Conservation (phyloP, 768 basidiomycete genomes). For the Tylopilus plumbeoviolaceoides region DNA sequence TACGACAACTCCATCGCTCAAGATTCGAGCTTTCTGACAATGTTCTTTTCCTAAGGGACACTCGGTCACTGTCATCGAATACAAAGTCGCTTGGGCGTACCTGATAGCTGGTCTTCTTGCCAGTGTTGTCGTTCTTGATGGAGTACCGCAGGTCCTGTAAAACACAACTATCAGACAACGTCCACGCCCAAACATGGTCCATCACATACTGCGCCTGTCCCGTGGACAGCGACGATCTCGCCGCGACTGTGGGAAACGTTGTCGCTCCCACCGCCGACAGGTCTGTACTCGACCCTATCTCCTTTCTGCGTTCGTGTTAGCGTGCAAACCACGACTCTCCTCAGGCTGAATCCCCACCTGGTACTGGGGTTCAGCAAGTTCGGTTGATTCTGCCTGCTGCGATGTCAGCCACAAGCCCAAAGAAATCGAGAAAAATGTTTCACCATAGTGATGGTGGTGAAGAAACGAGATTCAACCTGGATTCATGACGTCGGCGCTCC, state of each 20-base stretch:
- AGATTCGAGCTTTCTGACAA: slow-evolving; percentile 27
- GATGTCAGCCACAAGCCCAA: background rate
- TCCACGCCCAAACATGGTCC: no score
- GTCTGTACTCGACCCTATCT: slow-evolving; percentile 43
- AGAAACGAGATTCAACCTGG: no score
- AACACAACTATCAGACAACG: background rate
- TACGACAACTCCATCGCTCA: background rate
- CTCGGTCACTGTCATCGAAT: background rate
- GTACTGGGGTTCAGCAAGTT: slow-evolving; percentile 13
- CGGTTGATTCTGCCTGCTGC: slow-evolving; percentile 14
- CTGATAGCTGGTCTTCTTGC: slow-evolving; percentile 37
- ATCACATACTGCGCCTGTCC: slow-evolving; percentile 33
- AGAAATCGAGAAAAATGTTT: no score
- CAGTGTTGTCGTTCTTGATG: slow-evolving; percentile 43
- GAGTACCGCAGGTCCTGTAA: slow-evolving; percentile 31
- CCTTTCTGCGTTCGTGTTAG: slow-evolving; percentile 29
- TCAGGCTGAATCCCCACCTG: slow-evolving; percentile 18
- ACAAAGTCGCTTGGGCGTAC: slow-evolving; percentile 12
- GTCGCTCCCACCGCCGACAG: slow-evolving; percentile 37
- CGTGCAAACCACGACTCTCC: background rate
- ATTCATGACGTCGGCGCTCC: slow-evolving; percentile 19
- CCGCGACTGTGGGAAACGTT: slow-evolving; percentile 38
- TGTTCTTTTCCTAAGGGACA: slow-evolving; percentile 34
- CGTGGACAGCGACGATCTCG: slow-evolving; percentile 30
- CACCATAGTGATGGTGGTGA: slow-evolving; percentile 17